phyloP scores from a whole-genome alignment of 2,329 filamentous ascomycete genomes.

The Neopestalotiopsis sp. region DNA sequence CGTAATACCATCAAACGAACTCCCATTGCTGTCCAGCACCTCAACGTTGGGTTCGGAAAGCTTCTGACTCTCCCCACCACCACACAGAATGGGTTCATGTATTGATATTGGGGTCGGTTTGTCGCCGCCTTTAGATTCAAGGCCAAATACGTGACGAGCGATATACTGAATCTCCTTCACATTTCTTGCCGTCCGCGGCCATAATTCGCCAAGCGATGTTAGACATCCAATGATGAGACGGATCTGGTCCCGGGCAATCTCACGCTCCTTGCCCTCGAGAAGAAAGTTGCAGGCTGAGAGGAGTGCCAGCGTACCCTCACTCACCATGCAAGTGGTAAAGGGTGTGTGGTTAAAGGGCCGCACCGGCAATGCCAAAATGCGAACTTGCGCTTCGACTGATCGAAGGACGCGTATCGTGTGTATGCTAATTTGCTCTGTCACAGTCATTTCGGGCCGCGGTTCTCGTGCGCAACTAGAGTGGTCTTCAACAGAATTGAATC shows the following conservation, averaged over 20 bases:
- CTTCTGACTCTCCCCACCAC: background rate
- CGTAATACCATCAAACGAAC: background rate
- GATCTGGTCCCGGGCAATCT: slow-evolving; percentile 45
- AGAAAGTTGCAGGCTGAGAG: slow-evolving; percentile 43
- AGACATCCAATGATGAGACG: slow-evolving; percentile 47
- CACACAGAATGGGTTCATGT: background rate
- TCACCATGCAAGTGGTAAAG: slow-evolving; percentile 47
- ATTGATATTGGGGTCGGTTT: background rate
- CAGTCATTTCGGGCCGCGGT: slow-evolving; percentile 23
- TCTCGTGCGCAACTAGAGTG: slow-evolving; percentile 42
- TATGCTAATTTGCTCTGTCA: slow-evolving; percentile 35
- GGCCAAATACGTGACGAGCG: slow-evolving; percentile 28
- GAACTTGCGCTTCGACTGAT: slow-evolving; percentile 43
- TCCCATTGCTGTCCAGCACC: background rate
- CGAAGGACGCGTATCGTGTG: slow-evolving; percentile 45
- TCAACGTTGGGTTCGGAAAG: background rate
- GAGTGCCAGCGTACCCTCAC: slow-evolving; percentile 40
- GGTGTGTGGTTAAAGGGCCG: slow-evolving; percentile 41
- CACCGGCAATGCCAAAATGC: slow-evolving; percentile 41
- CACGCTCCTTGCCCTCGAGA: slow-evolving; percentile 37
- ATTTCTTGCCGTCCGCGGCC: slow-evolving; percentile 41
- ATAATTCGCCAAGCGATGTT: slow-evolving; percentile 39
- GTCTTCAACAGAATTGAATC: slow-evolving; percentile 42
- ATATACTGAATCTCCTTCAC: slow-evolving; percentile 45
- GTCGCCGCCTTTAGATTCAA: background rate